phyloP scores from a whole-genome alignment of 2,329 filamentous ascomycete species.

The Rutstroemia sydowiana region DNA sequence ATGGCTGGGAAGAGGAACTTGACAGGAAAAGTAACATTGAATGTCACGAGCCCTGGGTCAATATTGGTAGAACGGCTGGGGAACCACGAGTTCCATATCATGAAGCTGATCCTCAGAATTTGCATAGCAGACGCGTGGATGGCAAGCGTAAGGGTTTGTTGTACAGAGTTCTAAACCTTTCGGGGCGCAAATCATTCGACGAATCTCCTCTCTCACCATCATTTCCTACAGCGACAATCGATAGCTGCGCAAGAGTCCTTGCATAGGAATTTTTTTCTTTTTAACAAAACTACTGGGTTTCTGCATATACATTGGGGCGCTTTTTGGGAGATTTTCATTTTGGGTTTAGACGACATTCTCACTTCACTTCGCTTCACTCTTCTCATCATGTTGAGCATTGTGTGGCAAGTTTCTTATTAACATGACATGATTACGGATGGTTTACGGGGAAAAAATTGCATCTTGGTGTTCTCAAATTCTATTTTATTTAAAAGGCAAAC shows the following conservation, averaged over 20 bases:
- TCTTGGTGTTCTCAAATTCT: neutral
- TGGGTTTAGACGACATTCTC: conserved; percentile 3
- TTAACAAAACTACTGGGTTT: neutral
- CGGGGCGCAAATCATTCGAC: neutral
- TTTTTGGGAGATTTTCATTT: neutral
- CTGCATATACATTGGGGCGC: conserved; percentile 1
- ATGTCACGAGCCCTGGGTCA: conserved; percentile 15
- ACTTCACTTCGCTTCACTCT: neutral
- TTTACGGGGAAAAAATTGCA: neutral
- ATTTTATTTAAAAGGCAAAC: neutral
- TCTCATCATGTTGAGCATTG: neutral
- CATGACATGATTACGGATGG: neutral
- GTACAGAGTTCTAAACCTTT: conserved; percentile 24
- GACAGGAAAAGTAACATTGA: conserved; percentile 29
- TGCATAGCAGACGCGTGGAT: conserved; percentile 14
- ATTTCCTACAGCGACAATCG: neutral
- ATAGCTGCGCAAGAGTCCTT: neutral
- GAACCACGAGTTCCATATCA: conserved; percentile 13
- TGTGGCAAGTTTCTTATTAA: neutral
- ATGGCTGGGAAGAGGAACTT: conserved; percentile 48
- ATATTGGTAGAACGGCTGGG: conserved; percentile 17
- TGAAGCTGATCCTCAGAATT: conserved; percentile 6
- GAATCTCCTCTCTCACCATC: conserved; percentile 1
- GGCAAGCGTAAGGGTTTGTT: conserved; percentile 25
- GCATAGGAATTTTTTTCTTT: neutral